Percentiles rank a stretch among this genome's conserved stretches.
phyloP scores from a whole-genome alignment of 768 basidiomycete genomes.

The Leccinum imitatum region DNA sequence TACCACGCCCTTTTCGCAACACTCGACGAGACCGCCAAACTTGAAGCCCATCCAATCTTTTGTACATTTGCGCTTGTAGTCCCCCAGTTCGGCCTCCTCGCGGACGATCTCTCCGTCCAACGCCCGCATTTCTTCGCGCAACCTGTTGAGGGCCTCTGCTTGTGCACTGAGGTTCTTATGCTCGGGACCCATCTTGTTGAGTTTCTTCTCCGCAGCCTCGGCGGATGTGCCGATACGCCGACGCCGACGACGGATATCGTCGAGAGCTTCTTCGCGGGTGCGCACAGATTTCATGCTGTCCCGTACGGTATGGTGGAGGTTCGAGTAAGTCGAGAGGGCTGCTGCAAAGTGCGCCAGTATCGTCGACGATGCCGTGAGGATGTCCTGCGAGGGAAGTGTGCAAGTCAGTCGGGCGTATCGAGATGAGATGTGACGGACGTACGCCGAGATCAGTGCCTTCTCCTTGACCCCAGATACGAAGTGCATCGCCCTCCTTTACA shows the following conservation, averaged over 20 bases:
- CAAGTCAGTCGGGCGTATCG: background rate
- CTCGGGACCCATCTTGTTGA: constrained; percentile 86
- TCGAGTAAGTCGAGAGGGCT: constrained; percentile 67
- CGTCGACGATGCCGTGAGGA: constrained; percentile 65
- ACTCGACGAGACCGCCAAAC: constrained; percentile 84
- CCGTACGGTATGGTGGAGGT: constrained; percentile 61
- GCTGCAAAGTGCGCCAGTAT: constrained; percentile 66
- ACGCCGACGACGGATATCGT: constrained; percentile 70
- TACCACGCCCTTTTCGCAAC: constrained; percentile 75
- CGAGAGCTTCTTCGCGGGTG: constrained; percentile 79
- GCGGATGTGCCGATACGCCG: constrained; percentile 66
- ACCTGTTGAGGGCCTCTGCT: constrained; percentile 64
- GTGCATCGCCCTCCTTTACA: constrained; percentile 66
- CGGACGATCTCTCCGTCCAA: constrained; percentile 83
- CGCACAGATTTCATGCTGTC: constrained; percentile 79
- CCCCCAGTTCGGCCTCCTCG: constrained; percentile 77
- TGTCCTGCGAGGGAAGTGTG: constrained; percentile 51
- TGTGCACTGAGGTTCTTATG: constrained; percentile 80
- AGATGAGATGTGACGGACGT: constrained; percentile 24
- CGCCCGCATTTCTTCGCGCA: constrained; percentile 72
- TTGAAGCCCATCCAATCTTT: constrained; percentile 77
- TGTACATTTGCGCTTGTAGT: constrained; percentile 75
- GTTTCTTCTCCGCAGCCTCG: constrained; percentile 83
- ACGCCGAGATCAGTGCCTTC: constrained; percentile 85
- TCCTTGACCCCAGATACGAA: constrained; percentile 70